Evolutionary conservation across 805 yeast species (phyloP), one percentile per base, ranked within the genome.

Genomic region (Yamadazyma takamatsuzukensis): DNA sequence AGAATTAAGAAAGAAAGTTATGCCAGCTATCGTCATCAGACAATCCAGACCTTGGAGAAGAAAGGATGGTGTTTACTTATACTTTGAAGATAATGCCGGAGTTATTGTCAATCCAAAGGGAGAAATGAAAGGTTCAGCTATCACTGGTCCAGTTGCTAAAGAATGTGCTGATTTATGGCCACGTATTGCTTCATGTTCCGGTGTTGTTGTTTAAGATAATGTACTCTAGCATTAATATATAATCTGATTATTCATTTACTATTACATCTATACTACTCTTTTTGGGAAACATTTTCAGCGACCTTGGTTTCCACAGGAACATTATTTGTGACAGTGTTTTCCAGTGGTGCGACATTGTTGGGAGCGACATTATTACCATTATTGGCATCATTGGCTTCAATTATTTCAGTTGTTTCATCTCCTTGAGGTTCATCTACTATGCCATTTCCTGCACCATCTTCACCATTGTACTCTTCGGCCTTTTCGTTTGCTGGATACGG

Each of bases 141-240:
- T 93, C 72, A 94, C 99, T 66, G 99, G 99, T 74, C 99, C 99
- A 65, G 99, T 93, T 68, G 97, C 97, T 72, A 93, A 93, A 79
- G 99, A 93, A 80, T 94, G 98, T 81, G 98, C 99, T 70, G 99
- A 93, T 70, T 84, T 93, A 73, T 93, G 99, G 99, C 99, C 99
- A 72, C 87, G 98, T 80, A 93, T 93, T 78, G 97, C 99, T 67
- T 88, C 97, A 58, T 87, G 87, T 90, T 93, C 98, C 61, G 98
- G 98, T 87, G 98, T 93, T 71, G 99, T 93, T 72, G 99, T 89
- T 71, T 93, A 89, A 80, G 29, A 21, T n/a, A n/a, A n/a, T n/a
- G 28, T 27, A 24, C 14, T 30, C 32, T 39, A 31, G 39, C 35
- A 32, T 34, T 39, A 34, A 31, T 32, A 23, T 34, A 15, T 13